phyloP scores from a whole-genome alignment of 331 rosid species.

The Spiraea crenata region DNA sequence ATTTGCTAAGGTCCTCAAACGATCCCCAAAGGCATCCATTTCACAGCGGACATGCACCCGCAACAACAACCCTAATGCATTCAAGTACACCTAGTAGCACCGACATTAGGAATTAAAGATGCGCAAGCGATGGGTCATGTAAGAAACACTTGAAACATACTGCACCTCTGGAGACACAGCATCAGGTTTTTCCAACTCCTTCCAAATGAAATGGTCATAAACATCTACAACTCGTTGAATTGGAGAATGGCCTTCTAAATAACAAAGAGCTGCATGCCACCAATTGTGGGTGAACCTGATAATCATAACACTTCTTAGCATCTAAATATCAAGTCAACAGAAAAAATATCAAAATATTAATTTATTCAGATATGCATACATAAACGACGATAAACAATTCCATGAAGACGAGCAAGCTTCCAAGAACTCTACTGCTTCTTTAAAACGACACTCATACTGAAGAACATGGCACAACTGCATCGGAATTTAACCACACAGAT shows the following conservation, averaged over 20 bases:
- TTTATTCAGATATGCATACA: slow-evolving; percentile 43
- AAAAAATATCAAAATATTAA: slow-evolving; percentile 1
- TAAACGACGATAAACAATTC: slow-evolving; percentile 55
- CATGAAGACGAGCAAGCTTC: slow-evolving; percentile 75
- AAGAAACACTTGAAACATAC: slow-evolving; percentile 21
- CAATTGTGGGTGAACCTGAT: slow-evolving; percentile 87
- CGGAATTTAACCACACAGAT: slow-evolving; percentile 20
- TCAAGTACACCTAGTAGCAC: slow-evolving; percentile 60
- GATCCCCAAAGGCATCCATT: slow-evolving; percentile 43
- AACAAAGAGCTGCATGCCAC: slow-evolving; percentile 97
- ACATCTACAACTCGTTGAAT: slow-evolving; percentile 48
- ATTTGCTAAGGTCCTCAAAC: slow-evolving; percentile 46
- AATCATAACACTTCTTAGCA: slow-evolving; percentile 13
- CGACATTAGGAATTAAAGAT: slow-evolving; percentile 17
- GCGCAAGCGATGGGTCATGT: not conserved
- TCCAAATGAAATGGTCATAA: slow-evolving; percentile 78
- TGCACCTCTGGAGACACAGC: slow-evolving; percentile 44
- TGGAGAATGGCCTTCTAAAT: slow-evolving; percentile 74
- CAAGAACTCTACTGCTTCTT: slow-evolving; percentile 88
- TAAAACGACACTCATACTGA: slow-evolving; percentile 66
- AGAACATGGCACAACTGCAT: slow-evolving; percentile 88
- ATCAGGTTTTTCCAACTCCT: slow-evolving; percentile 69
- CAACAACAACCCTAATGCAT: slow-evolving; percentile 69
- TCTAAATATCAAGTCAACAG: slow-evolving; percentile 10
- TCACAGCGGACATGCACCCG: slow-evolving; percentile 62